Conservation (phyloP, 306 rosid species). For the Trichosanthes truncata region DNA sequence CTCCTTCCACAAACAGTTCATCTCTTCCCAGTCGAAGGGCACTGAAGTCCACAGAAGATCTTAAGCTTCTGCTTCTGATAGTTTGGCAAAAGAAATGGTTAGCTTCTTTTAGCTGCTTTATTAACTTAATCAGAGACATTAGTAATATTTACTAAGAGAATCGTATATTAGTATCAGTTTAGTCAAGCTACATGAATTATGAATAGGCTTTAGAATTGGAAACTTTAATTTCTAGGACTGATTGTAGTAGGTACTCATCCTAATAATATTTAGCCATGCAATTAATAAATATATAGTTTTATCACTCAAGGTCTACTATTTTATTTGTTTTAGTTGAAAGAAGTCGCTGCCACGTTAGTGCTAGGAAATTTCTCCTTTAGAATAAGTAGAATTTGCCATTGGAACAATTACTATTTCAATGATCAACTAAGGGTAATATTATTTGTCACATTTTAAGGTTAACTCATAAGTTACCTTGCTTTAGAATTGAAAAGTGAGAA, state of each 20-base stretch:
- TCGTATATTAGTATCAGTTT: not conserved
- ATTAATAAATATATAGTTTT: too few relatives aligned
- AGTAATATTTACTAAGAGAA: not conserved
- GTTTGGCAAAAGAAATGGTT: not conserved
- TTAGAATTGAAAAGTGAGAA: too few relatives aligned
- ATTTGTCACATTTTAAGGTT: too few relatives aligned
- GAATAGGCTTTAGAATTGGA: not conserved
- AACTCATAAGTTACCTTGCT: too few relatives aligned
- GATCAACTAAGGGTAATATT: too few relatives aligned
- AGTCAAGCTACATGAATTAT: not conserved
- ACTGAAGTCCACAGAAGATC: constrained; percentile 18
- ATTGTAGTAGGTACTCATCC: not conserved
- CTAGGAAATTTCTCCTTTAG: not conserved
- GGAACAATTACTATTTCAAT: too few relatives aligned
- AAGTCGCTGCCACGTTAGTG: not conserved
- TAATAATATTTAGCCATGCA: not conserved
- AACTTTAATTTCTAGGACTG: not conserved
- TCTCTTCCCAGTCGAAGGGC: constrained; percentile 26
- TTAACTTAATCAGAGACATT: not conserved
- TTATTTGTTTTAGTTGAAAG: too few relatives aligned
- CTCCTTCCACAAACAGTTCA: constrained; percentile 68
- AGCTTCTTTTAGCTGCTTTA: not conserved
- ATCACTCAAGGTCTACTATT: too few relatives aligned
- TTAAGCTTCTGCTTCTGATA: not conserved
- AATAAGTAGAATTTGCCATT: not conserved